Evolutionary conservation across 169 alveolate species (phyloP).

Genomic region (Blepharisma undulans): DNA sequence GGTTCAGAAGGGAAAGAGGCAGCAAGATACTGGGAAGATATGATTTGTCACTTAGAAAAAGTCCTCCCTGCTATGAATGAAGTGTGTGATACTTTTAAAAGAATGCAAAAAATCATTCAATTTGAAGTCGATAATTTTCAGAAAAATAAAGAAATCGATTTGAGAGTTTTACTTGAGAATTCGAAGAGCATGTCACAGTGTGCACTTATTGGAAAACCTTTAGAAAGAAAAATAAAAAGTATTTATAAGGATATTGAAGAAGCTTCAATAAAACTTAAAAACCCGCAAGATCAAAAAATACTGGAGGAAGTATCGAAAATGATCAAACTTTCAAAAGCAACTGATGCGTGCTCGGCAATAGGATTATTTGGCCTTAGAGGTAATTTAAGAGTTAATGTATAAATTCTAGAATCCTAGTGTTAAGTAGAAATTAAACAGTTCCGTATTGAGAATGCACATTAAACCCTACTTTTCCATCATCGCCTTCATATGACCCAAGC

Average conservation of each 20-base stretch:
- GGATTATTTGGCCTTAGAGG: background rate
- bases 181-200: background rate
- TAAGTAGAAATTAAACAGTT: conserved; percentile 8
- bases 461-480: conserved; percentile 34
- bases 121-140: background rate
- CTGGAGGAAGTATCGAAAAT: background rate
- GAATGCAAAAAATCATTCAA: background rate
- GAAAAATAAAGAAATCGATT: background rate
- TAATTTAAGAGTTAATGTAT: background rate
- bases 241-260: background rate
- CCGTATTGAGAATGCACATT: conserved; percentile 38
- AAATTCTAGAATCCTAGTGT: background rate
- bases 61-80: background rate
- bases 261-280: background rate
- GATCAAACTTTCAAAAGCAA: background rate
- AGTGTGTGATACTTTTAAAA: background rate
- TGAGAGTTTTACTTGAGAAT: background rate
- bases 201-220: background rate
- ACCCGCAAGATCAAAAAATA: background rate
- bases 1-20: background rate
- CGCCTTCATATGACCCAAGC: conserved; percentile 8
- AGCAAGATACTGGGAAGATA: background rate
- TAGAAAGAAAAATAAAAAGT: background rate
- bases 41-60: background rate
- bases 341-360: background rate